phyloP scores from a whole-genome alignment of 345 rosid genomes.

The Arabis hirsuta region DNA sequence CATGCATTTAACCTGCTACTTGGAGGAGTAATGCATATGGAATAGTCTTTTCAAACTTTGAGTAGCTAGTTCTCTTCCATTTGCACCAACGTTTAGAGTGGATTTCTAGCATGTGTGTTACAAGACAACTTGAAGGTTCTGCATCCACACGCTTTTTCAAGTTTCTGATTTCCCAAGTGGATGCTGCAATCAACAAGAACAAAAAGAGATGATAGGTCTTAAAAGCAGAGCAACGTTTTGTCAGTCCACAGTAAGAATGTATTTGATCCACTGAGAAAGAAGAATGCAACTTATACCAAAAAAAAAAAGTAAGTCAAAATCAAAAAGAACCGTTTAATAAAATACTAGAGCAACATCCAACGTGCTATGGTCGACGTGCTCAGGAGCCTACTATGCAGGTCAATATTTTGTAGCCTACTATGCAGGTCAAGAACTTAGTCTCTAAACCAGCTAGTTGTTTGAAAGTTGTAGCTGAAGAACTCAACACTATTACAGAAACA shows the following conservation, averaged over 20 bases:
- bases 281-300: slow-evolving; percentile 13
- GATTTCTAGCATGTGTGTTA: slow-evolving; percentile 87
- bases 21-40: slow-evolving; percentile 79
- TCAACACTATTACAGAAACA: slow-evolving; percentile 19
- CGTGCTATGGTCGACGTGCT: too few relatives aligned
- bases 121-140: slow-evolving; percentile 63
- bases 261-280: slow-evolving; percentile 28
- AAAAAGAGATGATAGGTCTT: slow-evolving; percentile 25
- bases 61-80: slow-evolving; percentile 76
- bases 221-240: slow-evolving; percentile 4
- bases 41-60: slow-evolving; percentile 87
- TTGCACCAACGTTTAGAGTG: slow-evolving; percentile 66
- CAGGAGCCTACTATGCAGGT: not conserved
- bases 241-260: slow-evolving; percentile 22
- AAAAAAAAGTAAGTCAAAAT: slow-evolving; percentile 3
- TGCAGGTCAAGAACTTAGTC: slow-evolving; percentile 18
- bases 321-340: slow-evolving; percentile 22
- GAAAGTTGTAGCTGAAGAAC: slow-evolving; percentile 22
- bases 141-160: slow-evolving; percentile 66
- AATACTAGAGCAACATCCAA: slow-evolving; percentile 21
- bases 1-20: slow-evolving; percentile 68
- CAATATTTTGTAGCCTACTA: not conserved
- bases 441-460: slow-evolving; percentile 11
- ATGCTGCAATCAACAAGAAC: slow-evolving; percentile 60
- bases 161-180: slow-evolving; percentile 90